phyloP scores from a whole-genome alignment of 257 asterid genomes.

The Verbena officinalis region DNA sequence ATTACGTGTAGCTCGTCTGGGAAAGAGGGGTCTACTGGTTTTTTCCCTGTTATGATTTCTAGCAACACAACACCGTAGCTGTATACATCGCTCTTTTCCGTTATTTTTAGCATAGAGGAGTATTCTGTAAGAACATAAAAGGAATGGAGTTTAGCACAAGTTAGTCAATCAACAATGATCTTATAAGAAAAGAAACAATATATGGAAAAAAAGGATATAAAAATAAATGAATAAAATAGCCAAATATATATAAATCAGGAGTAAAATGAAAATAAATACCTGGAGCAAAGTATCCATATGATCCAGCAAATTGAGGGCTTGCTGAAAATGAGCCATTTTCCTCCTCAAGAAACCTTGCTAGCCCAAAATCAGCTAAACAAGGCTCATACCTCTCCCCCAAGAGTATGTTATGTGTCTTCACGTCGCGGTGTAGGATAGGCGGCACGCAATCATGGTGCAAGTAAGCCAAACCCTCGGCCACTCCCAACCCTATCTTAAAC shows the following conservation, averaged over 20 bases:
- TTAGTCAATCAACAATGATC: not conserved
- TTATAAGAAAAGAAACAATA: no score
- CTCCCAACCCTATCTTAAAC: constrained; percentile 70
- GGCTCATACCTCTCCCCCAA: constrained; percentile 52
- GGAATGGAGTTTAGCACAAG: not conserved
- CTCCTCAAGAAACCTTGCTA: constrained; percentile 56
- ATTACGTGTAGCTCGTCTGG: constrained; percentile 56
- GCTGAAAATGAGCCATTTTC: constrained; percentile 44
- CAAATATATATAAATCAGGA: no score
- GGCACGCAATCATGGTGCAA: constrained; percentile 66
- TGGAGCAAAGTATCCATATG: constrained; percentile 72
- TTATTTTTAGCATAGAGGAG: constrained; percentile 53
- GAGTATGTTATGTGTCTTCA: constrained; percentile 52
- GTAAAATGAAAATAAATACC: constrained; percentile 30
- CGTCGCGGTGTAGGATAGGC: constrained; percentile 60
- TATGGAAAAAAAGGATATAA: no score
- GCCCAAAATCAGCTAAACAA: constrained; percentile 62
- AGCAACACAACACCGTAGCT: constrained; percentile 62
- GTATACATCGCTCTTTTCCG: constrained; percentile 60
- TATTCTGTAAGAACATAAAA: constrained; percentile 39
- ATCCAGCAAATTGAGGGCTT: constrained; percentile 61
- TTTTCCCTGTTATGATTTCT: constrained; percentile 60
- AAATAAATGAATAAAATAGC: not conserved
- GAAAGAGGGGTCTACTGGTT: constrained; percentile 59
- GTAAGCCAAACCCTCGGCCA: constrained; percentile 71